Evolutionary conservation across 164 flowering plant species (phyloP).

Genomic region (Warburgia ugandensis): DNA sequence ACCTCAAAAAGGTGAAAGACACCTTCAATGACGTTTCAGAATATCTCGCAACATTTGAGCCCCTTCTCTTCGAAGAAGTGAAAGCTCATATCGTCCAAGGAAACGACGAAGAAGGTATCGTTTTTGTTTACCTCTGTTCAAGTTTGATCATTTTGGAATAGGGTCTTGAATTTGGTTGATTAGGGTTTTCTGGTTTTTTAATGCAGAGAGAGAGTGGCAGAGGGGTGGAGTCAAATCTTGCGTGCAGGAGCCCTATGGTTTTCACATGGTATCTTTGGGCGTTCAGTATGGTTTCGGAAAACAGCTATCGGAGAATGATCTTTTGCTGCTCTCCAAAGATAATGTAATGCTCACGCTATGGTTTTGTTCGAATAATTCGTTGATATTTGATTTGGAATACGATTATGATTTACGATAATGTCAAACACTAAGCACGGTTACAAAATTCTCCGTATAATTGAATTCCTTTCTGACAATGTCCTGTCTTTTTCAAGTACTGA

Average conservation of each 20-base stretch:
- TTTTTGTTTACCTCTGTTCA: background rate
- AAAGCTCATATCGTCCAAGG: slow-evolving; percentile 77
- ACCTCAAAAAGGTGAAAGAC: slow-evolving; percentile 49
- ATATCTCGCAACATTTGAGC: slow-evolving; percentile 72
- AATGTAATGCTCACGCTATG: slow-evolving; percentile 38
- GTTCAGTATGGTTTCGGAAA: slow-evolving; percentile 26
- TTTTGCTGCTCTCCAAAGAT: slow-evolving; percentile 59
- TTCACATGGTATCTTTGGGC: slow-evolving; percentile 41
- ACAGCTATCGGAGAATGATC: slow-evolving; percentile 48
- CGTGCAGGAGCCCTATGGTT: slow-evolving; percentile 44
- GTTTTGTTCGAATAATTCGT: background rate
- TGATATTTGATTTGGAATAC: background rate
- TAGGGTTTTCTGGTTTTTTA: background rate
- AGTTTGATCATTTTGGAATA: background rate
- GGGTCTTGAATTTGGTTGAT: background rate
- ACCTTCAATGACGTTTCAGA: slow-evolving; percentile 64
- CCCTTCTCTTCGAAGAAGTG: slow-evolving; percentile 85
- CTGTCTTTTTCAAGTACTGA: no score
- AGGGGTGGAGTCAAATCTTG: slow-evolving; percentile 34
- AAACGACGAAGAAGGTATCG: slow-evolving; percentile 39
- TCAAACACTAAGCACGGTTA: no score
- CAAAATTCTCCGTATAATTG: no score
- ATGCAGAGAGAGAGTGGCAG: slow-evolving; percentile 41
- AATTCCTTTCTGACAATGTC: no score
- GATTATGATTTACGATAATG: background rate